Evolutionary conservation across 1,139 yeast genomes (phyloP), one percentile per base, ranked within the genome.

Genomic region (Candida smagusa): DNA sequence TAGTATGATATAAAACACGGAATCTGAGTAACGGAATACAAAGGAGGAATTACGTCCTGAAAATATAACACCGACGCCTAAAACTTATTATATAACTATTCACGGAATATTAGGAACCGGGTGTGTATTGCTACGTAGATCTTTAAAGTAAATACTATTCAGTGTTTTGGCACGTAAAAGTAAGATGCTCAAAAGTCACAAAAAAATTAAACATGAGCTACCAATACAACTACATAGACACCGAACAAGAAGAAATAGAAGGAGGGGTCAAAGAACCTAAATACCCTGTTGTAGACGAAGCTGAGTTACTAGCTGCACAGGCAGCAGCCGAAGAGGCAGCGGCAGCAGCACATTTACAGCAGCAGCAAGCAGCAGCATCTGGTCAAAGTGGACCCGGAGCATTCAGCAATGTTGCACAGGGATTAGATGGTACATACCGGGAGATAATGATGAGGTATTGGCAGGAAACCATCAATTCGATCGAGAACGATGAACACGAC

Each of bases 371-470:
- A 6, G 36, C 38, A 4, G 70, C 64, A 35, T 74, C 66, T 45
- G 73, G 61, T 44, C 69, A 57, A 36, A 73, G 68, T 30, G 74
- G 74, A 2, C 75, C 72, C 7, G 92, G 88, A 38, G 94, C 90
- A 3, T 92, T 92, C 59, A 79, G 83, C 47, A 92, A 92, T 58
- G 97, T 92, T 4, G 96, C 95, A 1, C 97, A 88, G 56, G 98
- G 98, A 1, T 71, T 92, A 29, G 72, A 74, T 1, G 96, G 96
- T 1, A 79, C 77, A 42, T 84, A 89, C 61, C 75, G 89, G 44
- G 92, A 87, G 50, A 76, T 83, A 66, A 85, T 92, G 92, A 83
- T 90, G 77, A 90, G 85, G 48, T 92, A 90, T 59, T 92, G 98
- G 98, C 98, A 92, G 64, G 95, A 86, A 52, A 81, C 92, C 8